phyloP scores from a whole-genome alignment of 306 rosid species.

The Castanea sativa region DNA sequence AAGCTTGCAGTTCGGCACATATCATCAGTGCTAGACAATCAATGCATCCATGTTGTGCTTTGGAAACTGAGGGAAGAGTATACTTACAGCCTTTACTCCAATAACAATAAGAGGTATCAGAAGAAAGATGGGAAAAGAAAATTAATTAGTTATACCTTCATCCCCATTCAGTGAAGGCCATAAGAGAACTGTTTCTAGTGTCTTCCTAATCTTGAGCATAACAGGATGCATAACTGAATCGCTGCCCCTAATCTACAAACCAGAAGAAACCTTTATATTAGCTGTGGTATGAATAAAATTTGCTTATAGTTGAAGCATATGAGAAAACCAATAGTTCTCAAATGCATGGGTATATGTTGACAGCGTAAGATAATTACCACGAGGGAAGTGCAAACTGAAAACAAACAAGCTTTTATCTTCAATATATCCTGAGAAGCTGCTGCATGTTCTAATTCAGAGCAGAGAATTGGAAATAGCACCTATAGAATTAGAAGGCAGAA shows the following conservation, averaged over 20 bases:
- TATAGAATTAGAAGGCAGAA: constrained; percentile 25
- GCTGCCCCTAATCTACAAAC: constrained; percentile 65
- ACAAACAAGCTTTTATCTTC: constrained; percentile 71
- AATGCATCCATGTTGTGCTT: constrained; percentile 92
- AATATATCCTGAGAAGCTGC: constrained; percentile 40
- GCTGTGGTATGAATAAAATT: constrained; percentile 10
- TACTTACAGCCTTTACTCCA: neutral
- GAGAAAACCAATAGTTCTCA: neutral
- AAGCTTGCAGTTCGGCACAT: constrained; percentile 67
- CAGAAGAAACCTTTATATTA: constrained; percentile 25
- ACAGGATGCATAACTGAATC: constrained; percentile 57
- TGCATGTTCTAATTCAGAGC: constrained; percentile 53
- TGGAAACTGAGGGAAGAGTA: constrained; percentile 53
- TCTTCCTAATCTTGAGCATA: constrained; percentile 47
- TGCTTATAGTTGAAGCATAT: constrained; percentile 22
- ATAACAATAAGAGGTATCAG: constrained; percentile 8
- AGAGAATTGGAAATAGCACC: constrained; percentile 67
- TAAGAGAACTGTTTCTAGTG: constrained; percentile 56
- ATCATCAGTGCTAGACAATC: constrained; percentile 90
- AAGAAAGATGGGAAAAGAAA: constrained; percentile 11
- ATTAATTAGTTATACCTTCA: constrained; percentile 50
- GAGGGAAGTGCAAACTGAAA: constrained; percentile 80
- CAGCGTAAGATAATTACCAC: constrained; percentile 45
- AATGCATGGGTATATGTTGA: constrained; percentile 10
- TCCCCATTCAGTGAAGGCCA: constrained; percentile 79